These are phyloP conservation scores for Macrocystidia cucumis DNA, from an alignment of 1,284 basidiomycete genomes.

Conservation along the genomic window DNA sequence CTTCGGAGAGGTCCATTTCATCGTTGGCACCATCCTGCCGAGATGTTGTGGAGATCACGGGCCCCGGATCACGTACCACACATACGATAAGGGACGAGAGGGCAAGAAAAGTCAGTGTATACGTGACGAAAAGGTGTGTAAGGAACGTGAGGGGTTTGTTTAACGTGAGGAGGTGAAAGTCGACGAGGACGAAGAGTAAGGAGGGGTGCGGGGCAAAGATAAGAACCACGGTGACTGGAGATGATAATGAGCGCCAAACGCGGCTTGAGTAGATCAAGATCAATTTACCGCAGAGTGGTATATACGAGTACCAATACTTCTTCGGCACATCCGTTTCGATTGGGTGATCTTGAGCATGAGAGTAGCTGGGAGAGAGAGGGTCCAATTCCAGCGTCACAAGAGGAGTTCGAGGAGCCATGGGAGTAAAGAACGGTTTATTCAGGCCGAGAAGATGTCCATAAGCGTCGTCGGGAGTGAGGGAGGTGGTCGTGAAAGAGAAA, in stretches of 20 bases:
- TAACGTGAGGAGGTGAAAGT: conserved; percentile 53
- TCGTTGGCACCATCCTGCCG: conserved; percentile 26
- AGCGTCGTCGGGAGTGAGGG: too few species aligned
- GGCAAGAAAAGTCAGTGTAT: conserved; percentile 57
- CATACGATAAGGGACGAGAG: conserved; percentile 68
- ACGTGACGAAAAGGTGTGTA: conserved; percentile 47
- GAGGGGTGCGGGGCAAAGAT: conserved; percentile 70
- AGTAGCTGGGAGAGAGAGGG: too few species aligned
- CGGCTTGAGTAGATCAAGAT: neutral
- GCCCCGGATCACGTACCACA: conserved; percentile 66
- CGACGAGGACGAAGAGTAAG: conserved; percentile 53
- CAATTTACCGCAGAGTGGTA: conserved; percentile 49
- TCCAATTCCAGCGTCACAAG: too few species aligned
- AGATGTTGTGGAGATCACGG: conserved; percentile 27
- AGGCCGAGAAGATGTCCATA: too few species aligned
- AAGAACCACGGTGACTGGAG: conserved; percentile 40
- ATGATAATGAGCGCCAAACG: neutral
- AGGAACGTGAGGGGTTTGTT: conserved; percentile 37
- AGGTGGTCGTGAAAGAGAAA: too few species aligned
- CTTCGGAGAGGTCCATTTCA: conserved; percentile 51
- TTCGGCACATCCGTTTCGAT: conserved; percentile 17
- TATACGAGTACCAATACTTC: conserved; percentile 49
- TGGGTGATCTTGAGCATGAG: too few species aligned
- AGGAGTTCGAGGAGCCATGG: too few species aligned
- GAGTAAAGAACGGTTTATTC: too few species aligned